Evolutionary conservation across 352 stramenopile species (phyloP).

Genomic region (Phytopythium litorale): DNA sequence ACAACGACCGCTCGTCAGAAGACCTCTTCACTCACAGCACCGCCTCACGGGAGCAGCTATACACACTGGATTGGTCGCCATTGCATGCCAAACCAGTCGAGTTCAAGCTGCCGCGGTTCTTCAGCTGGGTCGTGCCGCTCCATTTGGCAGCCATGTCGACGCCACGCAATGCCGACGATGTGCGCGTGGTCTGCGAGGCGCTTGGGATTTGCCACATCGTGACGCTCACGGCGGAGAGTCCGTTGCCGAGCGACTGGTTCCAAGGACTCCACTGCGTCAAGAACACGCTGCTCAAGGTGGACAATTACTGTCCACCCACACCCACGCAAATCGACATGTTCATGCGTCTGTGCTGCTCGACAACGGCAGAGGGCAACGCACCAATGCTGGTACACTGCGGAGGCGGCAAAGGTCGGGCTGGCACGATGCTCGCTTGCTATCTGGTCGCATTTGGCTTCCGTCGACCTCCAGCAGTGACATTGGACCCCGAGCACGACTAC

Average conservation of each 20-base stretch:
- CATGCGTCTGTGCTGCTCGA: constrained; percentile 31
- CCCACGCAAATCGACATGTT: constrained; percentile 61
- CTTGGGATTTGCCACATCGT: constrained; percentile 31
- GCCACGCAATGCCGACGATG: constrained; percentile 25
- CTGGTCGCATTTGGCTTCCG: constrained; percentile 57
- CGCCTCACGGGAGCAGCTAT: constrained; percentile 8
- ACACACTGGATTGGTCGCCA: constrained; percentile 4
- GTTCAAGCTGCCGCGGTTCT: constrained; percentile 31
- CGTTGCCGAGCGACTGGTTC: constrained; percentile 28
- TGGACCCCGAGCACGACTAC: constrained; percentile 13
- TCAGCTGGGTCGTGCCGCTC: constrained; percentile 43
- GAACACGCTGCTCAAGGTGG: constrained; percentile 45
- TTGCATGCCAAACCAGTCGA: neutral
- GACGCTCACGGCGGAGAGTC: constrained; percentile 36
- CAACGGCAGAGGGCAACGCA: neutral
- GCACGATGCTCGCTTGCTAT: constrained; percentile 66
- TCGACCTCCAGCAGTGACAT: constrained; percentile 14
- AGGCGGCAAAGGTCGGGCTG: constrained; percentile 56
- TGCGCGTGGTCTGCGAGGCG: constrained; percentile 23
- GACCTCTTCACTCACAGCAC: neutral
- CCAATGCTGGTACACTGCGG: constrained; percentile 63
- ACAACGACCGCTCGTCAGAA: neutral
- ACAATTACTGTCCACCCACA: constrained; percentile 52
- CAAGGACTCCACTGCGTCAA: constrained; percentile 13
- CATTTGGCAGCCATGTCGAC: constrained; percentile 39